Percentiles rank a stretch among this genome's conserved stretches.
These are phyloP conservation scores for Sugiyamaella neomexicana DNA, from an alignment of 1,139 yeast species.

Conservation along the genomic window DNA sequence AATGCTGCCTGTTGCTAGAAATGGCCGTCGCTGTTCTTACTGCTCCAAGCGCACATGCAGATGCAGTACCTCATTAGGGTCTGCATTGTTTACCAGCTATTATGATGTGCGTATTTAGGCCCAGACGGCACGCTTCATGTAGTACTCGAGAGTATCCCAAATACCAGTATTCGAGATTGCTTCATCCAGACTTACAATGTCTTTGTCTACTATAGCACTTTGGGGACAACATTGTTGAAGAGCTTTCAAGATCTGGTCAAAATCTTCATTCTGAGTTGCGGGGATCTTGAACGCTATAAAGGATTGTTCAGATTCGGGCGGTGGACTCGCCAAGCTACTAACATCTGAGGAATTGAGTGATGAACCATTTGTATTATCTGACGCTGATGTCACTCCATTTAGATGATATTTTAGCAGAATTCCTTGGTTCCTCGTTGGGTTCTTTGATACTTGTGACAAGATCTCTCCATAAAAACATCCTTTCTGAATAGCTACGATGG, in stretches of 20 bases:
- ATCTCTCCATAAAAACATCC: conserved; percentile 30
- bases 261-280: conserved; percentile 25
- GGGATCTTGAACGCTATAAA: conserved; percentile 38
- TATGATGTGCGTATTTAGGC: conserved; percentile 26
- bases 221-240: conserved; percentile 37
- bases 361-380: conserved; percentile 4
- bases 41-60: too few relatives aligned
- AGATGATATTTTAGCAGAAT: conserved; percentile 28
- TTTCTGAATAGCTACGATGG: conserved; percentile 24
- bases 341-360: not conserved
- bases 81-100: not conserved
- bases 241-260: conserved; percentile 33
- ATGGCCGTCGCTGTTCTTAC: too few relatives aligned
- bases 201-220: conserved; percentile 32
- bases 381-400: conserved; percentile 17
- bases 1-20: too few relatives aligned
- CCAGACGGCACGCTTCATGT: conserved; percentile 43
- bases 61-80: not conserved
- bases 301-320: not conserved
- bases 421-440: conserved; percentile 28
- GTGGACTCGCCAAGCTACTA: not conserved
- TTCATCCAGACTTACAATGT: conserved; percentile 39
- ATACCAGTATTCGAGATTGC: conserved; percentile 40
- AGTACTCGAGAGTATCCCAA: conserved; percentile 40
- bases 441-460: conserved; percentile 35